Evolutionary conservation across 345 rosid genomes (phyloP).

Genomic region (Bruguiera parviflora): DNA sequence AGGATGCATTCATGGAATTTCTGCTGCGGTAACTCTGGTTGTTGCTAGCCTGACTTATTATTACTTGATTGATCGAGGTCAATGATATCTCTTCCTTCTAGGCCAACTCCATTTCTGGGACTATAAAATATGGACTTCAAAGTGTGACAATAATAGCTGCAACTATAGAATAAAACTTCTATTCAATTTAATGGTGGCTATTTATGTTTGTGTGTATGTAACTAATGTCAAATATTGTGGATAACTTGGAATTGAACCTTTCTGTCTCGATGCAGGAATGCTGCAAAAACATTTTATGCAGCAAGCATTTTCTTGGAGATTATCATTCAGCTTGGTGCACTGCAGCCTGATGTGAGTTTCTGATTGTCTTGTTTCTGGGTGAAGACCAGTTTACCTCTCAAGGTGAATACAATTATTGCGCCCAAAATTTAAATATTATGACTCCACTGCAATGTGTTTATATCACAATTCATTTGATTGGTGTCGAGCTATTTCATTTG

Average conservation of each 20-base stretch:
- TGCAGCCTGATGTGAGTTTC: constrained; percentile 81
- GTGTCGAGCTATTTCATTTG: too few relatives aligned
- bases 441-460: too few relatives aligned
- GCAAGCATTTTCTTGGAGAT: constrained; percentile 94
- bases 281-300: constrained; percentile 95
- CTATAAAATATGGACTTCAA: too few relatives aligned
- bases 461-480: too few relatives aligned
- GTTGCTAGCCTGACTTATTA: too few relatives aligned
- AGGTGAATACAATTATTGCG: neutral
- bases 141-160: neutral
- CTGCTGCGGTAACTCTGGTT: neutral
- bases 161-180: neutral
- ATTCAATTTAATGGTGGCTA: neutral
- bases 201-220: neutral
- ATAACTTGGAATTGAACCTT: constrained; percentile 14
- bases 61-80: too few relatives aligned
- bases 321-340: constrained; percentile 69
- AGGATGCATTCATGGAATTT: constrained; percentile 9
- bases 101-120: too few relatives aligned
- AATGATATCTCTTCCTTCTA: too few relatives aligned
- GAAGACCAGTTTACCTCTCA: neutral
- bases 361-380: neutral
- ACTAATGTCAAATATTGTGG: constrained; percentile 2
- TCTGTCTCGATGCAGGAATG: constrained; percentile 53
- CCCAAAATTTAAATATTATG: too few relatives aligned